Base-by-base conservation (phyloP, 2,329 filamentous ascomycete species). In the Incumbomyces lentus region DNA sequence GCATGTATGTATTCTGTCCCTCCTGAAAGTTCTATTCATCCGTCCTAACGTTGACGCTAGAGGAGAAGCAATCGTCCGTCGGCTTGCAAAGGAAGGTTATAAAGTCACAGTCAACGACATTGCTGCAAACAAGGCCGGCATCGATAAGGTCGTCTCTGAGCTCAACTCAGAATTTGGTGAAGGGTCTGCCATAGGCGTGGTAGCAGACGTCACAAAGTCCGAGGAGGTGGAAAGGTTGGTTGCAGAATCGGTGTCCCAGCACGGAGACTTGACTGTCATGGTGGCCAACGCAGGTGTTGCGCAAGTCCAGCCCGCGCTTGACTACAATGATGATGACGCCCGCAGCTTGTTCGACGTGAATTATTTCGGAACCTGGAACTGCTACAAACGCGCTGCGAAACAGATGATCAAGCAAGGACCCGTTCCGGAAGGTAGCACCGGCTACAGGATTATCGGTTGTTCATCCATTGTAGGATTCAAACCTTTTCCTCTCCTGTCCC, bases 21-120 rank as follows among this genome's bases (percentile, higher is more conserved):
- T n/a, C 14, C 19, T 13, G 18, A 14, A 26, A 5, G 22, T 13
- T 29, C 31, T 35, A 11, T 14, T 36, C 11, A 40, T n/a, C 16
- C 18, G 13, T 35, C 33, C 16, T n/a, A 5, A 38, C 31, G 31
- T 32, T 5, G 13, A 11, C 22, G n/a, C 11, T 40, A 59, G 59
- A 34, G 54, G 56, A 12, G 54, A 63, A 49, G 62, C 64, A 0
- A 63, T 69, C 37, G 80, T 79, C 14, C 63, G 81, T 6, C 76
- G 80, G 2, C 69, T 84, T 13, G 79, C 79, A 5, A 63, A 68
- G 17, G 81, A 84, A 51, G 80, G 80, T 45, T 84, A 83, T 63
- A 70, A 78, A 53, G 67, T 85, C 41, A 81, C 77, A 56, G 66
- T 84, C 52, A 83, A 82, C 58, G 80, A 84, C 53, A 64, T 83